These are phyloP conservation scores for Lagenidium sp. DNA, from an alignment of 352 stramenopile species.

Conservation along the genomic window DNA sequence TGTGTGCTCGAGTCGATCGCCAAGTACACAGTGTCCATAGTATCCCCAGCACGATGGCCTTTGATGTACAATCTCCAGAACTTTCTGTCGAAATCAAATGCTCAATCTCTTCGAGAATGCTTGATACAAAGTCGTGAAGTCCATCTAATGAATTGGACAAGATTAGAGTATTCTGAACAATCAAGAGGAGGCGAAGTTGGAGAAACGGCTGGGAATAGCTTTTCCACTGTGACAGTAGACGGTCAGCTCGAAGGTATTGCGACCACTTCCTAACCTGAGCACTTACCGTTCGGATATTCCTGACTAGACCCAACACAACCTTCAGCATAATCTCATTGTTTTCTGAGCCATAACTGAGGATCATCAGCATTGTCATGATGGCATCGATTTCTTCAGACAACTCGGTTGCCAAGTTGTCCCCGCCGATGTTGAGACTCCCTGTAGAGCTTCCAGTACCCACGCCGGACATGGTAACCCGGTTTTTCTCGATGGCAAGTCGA, in stretches of 20 bases:
- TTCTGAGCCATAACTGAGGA: not conserved
- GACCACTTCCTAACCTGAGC: too few relatives aligned
- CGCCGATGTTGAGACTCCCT: too few relatives aligned
- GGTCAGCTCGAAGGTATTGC: too few relatives aligned
- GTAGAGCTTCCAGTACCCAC: not conserved
- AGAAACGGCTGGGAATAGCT: too few relatives aligned
- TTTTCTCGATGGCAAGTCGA: not conserved
- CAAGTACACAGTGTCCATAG: constrained; percentile 10
- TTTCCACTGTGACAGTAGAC: too few relatives aligned
- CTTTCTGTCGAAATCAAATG: not conserved
- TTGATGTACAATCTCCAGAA: not conserved
- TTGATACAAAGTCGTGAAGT: constrained; percentile 1
- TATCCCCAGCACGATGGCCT: not conserved
- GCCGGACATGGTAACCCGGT: not conserved
- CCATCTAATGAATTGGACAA: too few relatives aligned
- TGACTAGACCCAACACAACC: not conserved
- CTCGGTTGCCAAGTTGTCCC: not conserved
- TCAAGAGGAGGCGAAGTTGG: too few relatives aligned
- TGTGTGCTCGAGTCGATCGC: not conserved
- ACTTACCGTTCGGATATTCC: not conserved
- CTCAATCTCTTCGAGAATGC: constrained; percentile 2
- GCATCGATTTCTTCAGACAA: not conserved
- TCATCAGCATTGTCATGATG: not conserved
- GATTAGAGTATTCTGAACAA: too few relatives aligned
- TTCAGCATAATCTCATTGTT: not conserved